A percentile compares a stretch with the other conserved stretches of the same genome.
phyloP scores from a whole-genome alignment of 2,329 filamentous ascomycete species.

The Colletotrichum liaoningense region DNA sequence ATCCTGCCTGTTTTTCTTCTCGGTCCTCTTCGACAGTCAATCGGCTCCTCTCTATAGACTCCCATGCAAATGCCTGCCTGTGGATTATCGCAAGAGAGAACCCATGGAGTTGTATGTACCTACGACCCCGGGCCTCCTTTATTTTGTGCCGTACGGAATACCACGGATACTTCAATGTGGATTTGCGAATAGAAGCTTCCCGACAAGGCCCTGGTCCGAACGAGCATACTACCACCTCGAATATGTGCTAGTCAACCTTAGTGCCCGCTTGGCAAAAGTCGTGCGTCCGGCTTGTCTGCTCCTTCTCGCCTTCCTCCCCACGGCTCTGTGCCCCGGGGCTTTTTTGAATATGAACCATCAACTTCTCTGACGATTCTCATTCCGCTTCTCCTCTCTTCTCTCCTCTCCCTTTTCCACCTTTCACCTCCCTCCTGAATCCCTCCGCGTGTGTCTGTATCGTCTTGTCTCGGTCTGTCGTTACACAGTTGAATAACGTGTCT shows the following conservation, averaged over 20 bases:
- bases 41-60: neutral
- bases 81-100: conserved; percentile 24
- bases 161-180: neutral
- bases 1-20: conserved; percentile 21
- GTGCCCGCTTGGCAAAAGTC: conserved; percentile 13
- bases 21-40: neutral
- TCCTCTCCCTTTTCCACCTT: conserved; percentile 4
- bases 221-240: conserved; percentile 9
- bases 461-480: conserved; percentile 18
- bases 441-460: conserved; percentile 2
- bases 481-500: conserved; percentile 15
- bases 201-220: conserved; percentile 17
- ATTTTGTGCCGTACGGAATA: conserved; percentile 17
- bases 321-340: conserved; percentile 13
- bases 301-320: conserved; percentile 11
- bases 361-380: conserved; percentile 12
- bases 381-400: conserved; percentile 3
- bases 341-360: conserved; percentile 34
- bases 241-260: conserved; percentile 7
- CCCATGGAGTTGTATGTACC: conserved; percentile 21
- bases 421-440: conserved; percentile 1
- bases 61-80: neutral
- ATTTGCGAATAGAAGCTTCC: neutral
- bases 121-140: conserved; percentile 34
- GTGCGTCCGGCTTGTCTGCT: conserved; percentile 4